phyloP scores from a whole-genome alignment of 208 protist species.

The Trypanosoma grayi region DNA sequence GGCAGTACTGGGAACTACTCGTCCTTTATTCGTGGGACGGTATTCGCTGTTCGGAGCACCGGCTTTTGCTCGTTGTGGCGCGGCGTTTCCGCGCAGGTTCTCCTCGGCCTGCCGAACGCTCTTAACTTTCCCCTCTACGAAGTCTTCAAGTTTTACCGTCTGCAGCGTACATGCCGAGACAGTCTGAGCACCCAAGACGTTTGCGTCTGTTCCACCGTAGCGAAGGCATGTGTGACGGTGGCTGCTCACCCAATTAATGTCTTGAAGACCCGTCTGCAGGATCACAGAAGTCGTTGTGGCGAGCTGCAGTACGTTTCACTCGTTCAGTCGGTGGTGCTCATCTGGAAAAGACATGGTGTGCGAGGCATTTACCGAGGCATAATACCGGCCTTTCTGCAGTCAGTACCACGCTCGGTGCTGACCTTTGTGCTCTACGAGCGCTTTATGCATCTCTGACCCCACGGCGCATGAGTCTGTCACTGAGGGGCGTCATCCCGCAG shows the following conservation, averaged over 20 bases:
- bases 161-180: slow-evolving; percentile 5
- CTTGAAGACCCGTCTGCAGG: slow-evolving; percentile 83
- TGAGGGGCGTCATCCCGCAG: no score
- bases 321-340: slow-evolving; percentile 41
- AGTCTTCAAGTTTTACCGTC: slow-evolving; percentile 43
- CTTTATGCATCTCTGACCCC: slow-evolving; percentile 29
- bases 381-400: slow-evolving; percentile 55
- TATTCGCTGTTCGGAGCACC: slow-evolving; percentile 43
- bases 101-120: slow-evolving; percentile 79
- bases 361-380: slow-evolving; percentile 71
- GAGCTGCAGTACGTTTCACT: slow-evolving; percentile 71
- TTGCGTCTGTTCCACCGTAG: slow-evolving; percentile 54
- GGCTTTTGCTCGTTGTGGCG: slow-evolving; percentile 77
- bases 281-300: slow-evolving; percentile 66
- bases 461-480: no score
- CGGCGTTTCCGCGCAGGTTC: slow-evolving; percentile 70
- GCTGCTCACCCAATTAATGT: slow-evolving; percentile 67
- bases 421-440: slow-evolving; percentile 84
- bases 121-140: slow-evolving; percentile 86
- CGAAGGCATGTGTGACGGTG: slow-evolving; percentile 55
- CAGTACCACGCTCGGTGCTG: slow-evolving; percentile 69
- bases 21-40: slow-evolving; percentile 59
- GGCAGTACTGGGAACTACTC: slow-evolving; percentile 28
- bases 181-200: slow-evolving; percentile 53
- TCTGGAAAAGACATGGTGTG: slow-evolving; percentile 40